phyloP scores from a whole-genome alignment of 1,284 basidiomycete genomes.

The Trametes pubescens region DNA sequence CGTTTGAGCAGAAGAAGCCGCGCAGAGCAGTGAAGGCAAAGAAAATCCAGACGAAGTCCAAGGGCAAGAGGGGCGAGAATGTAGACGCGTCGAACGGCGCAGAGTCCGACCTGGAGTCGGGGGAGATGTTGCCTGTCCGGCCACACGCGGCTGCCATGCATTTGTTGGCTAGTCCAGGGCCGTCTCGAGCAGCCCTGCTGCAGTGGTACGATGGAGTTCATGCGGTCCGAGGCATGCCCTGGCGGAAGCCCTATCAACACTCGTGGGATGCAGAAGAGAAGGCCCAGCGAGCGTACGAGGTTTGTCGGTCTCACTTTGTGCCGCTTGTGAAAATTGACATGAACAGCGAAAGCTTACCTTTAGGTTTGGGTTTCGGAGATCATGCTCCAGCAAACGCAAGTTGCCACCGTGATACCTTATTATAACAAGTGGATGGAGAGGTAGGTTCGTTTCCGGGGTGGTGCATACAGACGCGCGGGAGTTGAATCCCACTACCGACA shows the following conservation, averaged over 20 bases:
- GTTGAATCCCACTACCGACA: neutral
- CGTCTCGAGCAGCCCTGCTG: constrained; percentile 58
- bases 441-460: constrained; percentile 61
- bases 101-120: constrained; percentile 8
- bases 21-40: constrained; percentile 18
- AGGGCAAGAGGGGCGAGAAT: constrained; percentile 23
- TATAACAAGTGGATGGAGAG: constrained; percentile 86
- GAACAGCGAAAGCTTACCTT: neutral
- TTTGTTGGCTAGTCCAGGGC: constrained; percentile 44
- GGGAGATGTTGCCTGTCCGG: constrained; percentile 10
- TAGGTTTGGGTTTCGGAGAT: constrained; percentile 93
- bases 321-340: constrained; percentile 2
- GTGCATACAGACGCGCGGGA: neutral
- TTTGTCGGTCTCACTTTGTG: constrained; percentile 35
- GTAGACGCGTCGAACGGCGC: constrained; percentile 16
- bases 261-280: constrained; percentile 58
- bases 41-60: constrained; percentile 16
- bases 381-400: constrained; percentile 98
- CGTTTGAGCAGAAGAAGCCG: constrained; percentile 26
- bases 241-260: constrained; percentile 77
- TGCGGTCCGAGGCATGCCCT: constrained; percentile 81
- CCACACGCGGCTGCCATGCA: constrained; percentile 48
- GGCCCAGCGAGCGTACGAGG: constrained; percentile 84
- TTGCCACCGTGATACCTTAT: constrained; percentile 89
- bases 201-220: constrained; percentile 76